phyloP scores from a whole-genome alignment of 2,329 filamentous ascomycete species.

The Xylariales sp. region DNA sequence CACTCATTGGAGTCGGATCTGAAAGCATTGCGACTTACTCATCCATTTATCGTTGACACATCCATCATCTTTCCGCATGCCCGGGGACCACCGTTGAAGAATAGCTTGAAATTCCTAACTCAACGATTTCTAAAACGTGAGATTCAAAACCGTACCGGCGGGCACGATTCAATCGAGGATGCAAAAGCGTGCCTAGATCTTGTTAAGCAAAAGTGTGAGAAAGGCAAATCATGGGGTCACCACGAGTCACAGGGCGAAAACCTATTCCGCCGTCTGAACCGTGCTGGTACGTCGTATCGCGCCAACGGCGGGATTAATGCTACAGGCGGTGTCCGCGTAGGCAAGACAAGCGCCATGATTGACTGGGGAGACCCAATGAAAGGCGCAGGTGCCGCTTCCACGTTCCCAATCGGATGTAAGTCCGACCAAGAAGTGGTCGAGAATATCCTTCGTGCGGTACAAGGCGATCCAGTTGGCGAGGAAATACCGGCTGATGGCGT shows the following conservation, averaged over 20 bases:
- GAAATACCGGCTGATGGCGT: conserved; percentile 70
- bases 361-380: conserved; percentile 87
- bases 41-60: conserved; percentile 95
- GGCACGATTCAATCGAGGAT: conserved; percentile 94
- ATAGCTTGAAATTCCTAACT: conserved; percentile 87
- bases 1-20: conserved; percentile 88
- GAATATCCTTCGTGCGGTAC: conserved; percentile 67
- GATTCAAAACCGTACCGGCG: conserved; percentile 81
- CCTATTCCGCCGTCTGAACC: conserved; percentile 84
- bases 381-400: conserved; percentile 67
- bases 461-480: conserved; percentile 67
- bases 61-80: conserved; percentile 90
- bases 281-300: conserved; percentile 71
- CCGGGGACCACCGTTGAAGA: conserved; percentile 88
- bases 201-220: conserved; percentile 95
- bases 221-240: conserved; percentile 86
- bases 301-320: conserved; percentile 69
- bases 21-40: conserved; percentile 83
- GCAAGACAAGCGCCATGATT: conserved; percentile 78
- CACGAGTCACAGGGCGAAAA: conserved; percentile 84
- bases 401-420: conserved; percentile 66
- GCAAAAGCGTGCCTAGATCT: conserved; percentile 91
- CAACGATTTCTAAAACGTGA: conserved; percentile 87
- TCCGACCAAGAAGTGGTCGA: conserved; percentile 69
- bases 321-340: conserved; percentile 64